Base-by-base conservation (phyloP, 257 asterid genomes). In the Knoxia roxburghii region DNA sequence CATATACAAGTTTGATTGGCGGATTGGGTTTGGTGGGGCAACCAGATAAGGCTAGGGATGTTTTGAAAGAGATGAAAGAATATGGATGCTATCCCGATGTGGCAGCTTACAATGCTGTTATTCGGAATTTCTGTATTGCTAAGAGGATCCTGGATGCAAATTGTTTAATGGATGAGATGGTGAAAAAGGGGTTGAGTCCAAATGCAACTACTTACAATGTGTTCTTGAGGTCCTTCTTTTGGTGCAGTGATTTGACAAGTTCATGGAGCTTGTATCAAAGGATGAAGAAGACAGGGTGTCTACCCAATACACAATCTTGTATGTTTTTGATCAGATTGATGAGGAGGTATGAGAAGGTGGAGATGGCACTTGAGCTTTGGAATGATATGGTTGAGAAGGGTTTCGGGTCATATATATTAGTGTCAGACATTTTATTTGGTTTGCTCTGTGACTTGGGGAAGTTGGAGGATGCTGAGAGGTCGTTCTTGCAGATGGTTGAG, bases 401-500 rank as follows among this genome's bases (percentile, higher is more conserved):
- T 49, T 93, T 88, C 67, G 97, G 99, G 14, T 87, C 99, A 0
- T 86, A 77, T 65, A 77, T 67, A 43, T 77, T 93, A 82, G 89
- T 90, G 20, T 86, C 99, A 4, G 97, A 86, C 75, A 76, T 90
- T 71, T 65, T 88, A 71, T 75, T 93, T 61, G 89, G 78, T 79
- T 84, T 93, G 87, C 95, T 93, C 18, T 93, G 96, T 75, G 88
- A 81, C 26, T 8, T 84, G 79, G 97, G 97, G 33, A 90, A 79
- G 76, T 43, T 93, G 78, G 83, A 72, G 20, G 95, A 87, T 71
- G 96, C 92, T 4, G 96, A 91, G 83, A 79, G 80, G 78, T 91
- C 96, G 72, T 90, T 93, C 87, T 75, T 90, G 95, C 91, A 90
- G 71, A 88, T 90, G 99, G 79, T 85, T 78, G 90, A 84, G 77